These are phyloP conservation scores for Begonia masoniana DNA, from an alignment of 306 rosid species.

Conservation along the genomic window DNA sequence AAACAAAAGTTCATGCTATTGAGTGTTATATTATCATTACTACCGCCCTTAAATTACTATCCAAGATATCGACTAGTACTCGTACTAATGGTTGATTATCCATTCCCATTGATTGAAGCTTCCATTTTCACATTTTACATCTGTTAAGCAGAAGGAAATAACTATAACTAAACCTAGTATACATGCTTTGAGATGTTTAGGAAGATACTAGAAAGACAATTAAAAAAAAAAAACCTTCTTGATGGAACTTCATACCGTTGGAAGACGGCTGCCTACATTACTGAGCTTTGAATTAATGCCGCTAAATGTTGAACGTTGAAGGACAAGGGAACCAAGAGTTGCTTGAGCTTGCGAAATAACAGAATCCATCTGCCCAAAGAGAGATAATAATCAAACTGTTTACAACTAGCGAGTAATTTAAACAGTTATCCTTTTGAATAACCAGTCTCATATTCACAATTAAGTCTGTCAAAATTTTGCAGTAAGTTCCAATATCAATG, in stretches of 20 bases:
- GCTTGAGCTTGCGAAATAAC: slow-evolving; percentile 98
- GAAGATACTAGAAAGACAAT: background rate
- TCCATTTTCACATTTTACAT: background rate
- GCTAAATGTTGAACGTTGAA: slow-evolving; percentile 87
- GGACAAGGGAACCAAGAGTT: slow-evolving; percentile 74
- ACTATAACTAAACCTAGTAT: slow-evolving; percentile 1
- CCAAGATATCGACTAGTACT: too few relatives aligned
- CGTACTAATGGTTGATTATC: too few relatives aligned
- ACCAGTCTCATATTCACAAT: too few relatives aligned
- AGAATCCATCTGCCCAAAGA: slow-evolving; percentile 48
- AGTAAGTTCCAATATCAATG: too few relatives aligned
- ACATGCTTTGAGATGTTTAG: background rate
- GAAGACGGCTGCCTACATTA: slow-evolving; percentile 88
- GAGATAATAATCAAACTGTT: background rate
- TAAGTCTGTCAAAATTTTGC: too few relatives aligned
- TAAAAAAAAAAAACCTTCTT: background rate
- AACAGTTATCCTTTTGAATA: too few relatives aligned
- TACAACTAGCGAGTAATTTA: too few relatives aligned
- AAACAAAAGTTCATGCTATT: too few relatives aligned
- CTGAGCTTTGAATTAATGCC: slow-evolving; percentile 94
- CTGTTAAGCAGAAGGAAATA: background rate
- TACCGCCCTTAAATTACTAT: too few relatives aligned
- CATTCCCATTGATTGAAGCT: too few relatives aligned
- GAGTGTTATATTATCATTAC: too few relatives aligned
- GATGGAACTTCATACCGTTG: slow-evolving; percentile 44